Evolutionary conservation across 2,329 filamentous ascomycete species (phyloP).

Genomic region (Colletotrichum paranaense): DNA sequence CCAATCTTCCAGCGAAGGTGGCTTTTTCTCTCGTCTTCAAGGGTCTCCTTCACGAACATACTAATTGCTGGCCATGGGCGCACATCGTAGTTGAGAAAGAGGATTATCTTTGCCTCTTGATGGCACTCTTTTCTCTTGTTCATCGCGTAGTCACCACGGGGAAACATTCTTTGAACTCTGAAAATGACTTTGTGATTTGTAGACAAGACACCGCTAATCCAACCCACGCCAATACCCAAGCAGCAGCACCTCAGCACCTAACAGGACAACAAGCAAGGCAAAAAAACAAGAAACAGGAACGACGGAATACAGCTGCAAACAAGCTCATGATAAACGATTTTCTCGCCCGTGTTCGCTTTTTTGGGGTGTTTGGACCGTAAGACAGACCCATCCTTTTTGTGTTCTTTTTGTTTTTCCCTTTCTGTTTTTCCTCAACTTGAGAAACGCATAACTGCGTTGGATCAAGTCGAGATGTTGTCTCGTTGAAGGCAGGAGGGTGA

Average conservation of each 20-base stretch:
- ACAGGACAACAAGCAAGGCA: background rate
- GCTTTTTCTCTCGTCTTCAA: background rate
- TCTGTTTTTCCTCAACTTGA: background rate
- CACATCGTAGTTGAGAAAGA: background rate
- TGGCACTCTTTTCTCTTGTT: background rate
- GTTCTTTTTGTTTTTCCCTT: background rate
- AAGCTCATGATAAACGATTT: background rate
- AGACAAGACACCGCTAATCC: background rate
- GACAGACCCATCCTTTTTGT: background rate
- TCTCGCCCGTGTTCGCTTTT: background rate
- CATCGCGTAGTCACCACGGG: background rate
- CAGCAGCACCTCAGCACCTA: background rate
- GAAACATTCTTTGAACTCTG: background rate
- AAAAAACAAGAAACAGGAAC: background rate
- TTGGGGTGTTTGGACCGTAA: background rate
- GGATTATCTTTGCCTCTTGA: background rate
- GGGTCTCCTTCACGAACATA: background rate
- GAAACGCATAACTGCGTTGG: too few species aligned
- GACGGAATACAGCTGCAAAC: background rate
- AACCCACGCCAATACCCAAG: background rate
- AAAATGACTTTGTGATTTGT: background rate
- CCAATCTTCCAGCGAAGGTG: constrained; percentile 31
- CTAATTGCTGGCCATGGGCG: background rate
- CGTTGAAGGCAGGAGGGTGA: too few species aligned
- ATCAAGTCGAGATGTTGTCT: background rate